Base-by-base conservation (phyloP, 2,329 filamentous ascomycete species). In the Neopestalotiopsis rosae region DNA sequence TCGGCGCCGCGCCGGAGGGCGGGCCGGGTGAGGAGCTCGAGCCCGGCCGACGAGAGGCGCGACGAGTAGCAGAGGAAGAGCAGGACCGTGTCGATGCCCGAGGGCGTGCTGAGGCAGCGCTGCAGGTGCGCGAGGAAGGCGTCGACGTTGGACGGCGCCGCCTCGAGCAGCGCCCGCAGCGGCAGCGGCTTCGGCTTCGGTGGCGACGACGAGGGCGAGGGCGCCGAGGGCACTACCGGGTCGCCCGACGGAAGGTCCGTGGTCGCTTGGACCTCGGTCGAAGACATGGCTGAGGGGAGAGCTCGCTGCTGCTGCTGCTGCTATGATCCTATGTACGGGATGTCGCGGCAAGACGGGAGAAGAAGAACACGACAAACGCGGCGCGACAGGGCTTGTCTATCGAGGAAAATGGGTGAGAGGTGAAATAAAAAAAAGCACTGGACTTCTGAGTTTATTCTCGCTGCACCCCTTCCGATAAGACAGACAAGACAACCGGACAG, bases 41-140 rank as follows among this genome's bases (percentile, higher is more conserved):
- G 85, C 30, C 86, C 73, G 32, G 84, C 81, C 70, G 86, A 84
- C 64, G 83, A 75, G 67, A 91, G 80, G 70, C 88, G 89, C 67
- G 91, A 86, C 69, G 85, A 81, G 83, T 95, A 95, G 81, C 90
- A 89, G 71, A 91, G 78, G 73, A 91, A 88, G 71, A 91, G 87
- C 74, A 95, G 89, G 71, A 90, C 84, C 63, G 88, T 87, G 81
- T 94, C 92, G 78, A 91, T 89, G 76, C 92, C 92, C 45, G 86
- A 80, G 59, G 92, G 89, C 10, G 91, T 92, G 72, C 89, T 87
- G 74, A 94, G 84, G 76, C 92, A 88, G 72, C 89, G 89, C 76
- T 86, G 82, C 63, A 90, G 83, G 78, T 86, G 86, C 32, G 83
- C 77, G 71, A 91, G 79, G 77, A 89, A 87, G 78, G 80, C 82